phyloP scores from a whole-genome alignment of 2,329 filamentous ascomycete genomes.

The Apiospora phragmitis region DNA sequence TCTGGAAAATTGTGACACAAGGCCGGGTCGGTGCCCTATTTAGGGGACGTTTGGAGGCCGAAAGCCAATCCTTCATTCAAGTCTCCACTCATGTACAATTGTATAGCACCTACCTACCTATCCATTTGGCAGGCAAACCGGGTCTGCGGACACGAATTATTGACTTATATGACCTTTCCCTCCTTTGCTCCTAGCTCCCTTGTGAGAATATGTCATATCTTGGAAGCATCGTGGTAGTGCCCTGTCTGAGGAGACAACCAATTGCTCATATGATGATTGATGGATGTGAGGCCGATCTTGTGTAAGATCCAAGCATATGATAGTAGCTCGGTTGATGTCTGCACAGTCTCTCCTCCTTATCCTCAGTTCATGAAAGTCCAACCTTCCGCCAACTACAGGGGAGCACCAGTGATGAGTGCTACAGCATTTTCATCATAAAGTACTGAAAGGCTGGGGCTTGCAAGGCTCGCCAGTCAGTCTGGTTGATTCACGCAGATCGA shows the following conservation, averaged over 20 bases:
- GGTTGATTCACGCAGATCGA: neutral
- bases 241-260: neutral
- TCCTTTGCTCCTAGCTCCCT: too few species aligned
- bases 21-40: neutral
- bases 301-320: neutral
- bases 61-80: neutral
- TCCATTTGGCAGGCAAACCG: neutral
- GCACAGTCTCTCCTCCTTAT: neutral
- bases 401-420: neutral
- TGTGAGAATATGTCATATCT: neutral
- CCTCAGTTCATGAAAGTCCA: neutral
- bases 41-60: neutral
- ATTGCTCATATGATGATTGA: neutral
- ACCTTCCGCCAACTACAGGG: neutral
- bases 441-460: neutral
- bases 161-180: neutral
- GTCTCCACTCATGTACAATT: constrained; percentile 6
- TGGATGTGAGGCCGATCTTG: neutral
- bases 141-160: constrained; percentile 2
- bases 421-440: too few species aligned
- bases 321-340: neutral
- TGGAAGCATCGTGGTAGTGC: neutral
- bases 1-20: neutral
- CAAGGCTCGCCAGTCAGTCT: too few species aligned
- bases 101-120: neutral